Percentiles rank a stretch among this genome's conserved stretches.
Evolutionary conservation across 2,329 filamentous ascomycete species (phyloP).

Genomic region (Onygena corvina): DNA sequence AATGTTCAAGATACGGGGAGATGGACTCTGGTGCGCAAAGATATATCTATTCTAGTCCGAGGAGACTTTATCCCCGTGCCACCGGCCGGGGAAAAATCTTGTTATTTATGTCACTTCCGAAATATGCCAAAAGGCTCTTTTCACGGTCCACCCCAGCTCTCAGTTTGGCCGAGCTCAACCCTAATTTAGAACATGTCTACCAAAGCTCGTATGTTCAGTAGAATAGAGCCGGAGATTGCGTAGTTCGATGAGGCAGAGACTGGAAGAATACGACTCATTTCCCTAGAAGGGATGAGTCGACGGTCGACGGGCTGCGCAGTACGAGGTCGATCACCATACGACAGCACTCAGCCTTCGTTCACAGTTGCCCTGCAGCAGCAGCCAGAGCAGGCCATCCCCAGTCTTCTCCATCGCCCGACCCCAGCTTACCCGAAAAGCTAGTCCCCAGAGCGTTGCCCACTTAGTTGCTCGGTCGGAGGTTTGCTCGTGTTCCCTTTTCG

Average conservation of each 20-base stretch:
- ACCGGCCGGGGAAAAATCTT: not conserved
- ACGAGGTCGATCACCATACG: no score
- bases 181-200: not conserved
- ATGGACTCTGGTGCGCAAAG: no score
- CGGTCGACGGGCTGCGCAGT: no score
- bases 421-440: not conserved
- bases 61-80: not conserved
- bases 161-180: slow-evolving; percentile 4
- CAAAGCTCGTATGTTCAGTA: not conserved
- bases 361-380: no score
- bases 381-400: no score
- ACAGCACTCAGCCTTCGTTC: no score
- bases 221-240: no score
- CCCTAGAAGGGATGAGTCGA: no score
- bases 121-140: not conserved
- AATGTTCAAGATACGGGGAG: no score
- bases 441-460: not conserved
- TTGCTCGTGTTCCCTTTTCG: not conserved
- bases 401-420: no score
- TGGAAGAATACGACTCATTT: no score
- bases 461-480: not conserved
- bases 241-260: no score
- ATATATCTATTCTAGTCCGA: not conserved
- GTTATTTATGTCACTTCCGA: not conserved
- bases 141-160: not conserved